Base-by-base conservation (phyloP, 306 rosid species). In the Coriaria nepalensis region DNA sequence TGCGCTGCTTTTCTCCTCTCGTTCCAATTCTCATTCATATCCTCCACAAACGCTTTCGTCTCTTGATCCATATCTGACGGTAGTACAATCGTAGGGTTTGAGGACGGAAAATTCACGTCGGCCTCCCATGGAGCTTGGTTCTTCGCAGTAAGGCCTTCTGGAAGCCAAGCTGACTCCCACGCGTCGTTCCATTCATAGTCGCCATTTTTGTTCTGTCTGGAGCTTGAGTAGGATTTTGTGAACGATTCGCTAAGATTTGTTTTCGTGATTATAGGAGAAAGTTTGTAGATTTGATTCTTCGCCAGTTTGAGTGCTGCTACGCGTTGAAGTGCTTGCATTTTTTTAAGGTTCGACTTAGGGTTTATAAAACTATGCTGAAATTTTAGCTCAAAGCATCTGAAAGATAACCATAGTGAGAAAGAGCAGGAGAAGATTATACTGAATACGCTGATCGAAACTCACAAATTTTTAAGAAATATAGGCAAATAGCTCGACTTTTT, bases 111-210 rank as follows among this genome's bases (percentile, higher is more conserved):
- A 57, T 71, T 81, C 38, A 79, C 87, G 46, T 81, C 97, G 10
- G 45, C 43, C 65, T 90, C 95, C 97, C 95, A 90, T 13, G 94
- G 87, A 10, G 92, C 76, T 14, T 77, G 73, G 33, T 57, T 37
- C 63, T 65, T 77, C 5, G 73, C 71, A 8, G 75, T 66, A 15
- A 81, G 64, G 46, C 84, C 95, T 48, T 80, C 92, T 10, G 97
- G 97, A 0, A 90, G 68, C 97, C 97, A 90, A 35, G 97, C 90
- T 2, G 92, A 64, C 45, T 85, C 97, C 97, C 97, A 90, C 0
- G 97, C 79, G 20, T 79, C 85, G 33, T 90, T 90, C 97, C 95
- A 90, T 42, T 84, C 93, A 33, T 81, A 86, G 42, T 78, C 84
- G 63, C 74, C 83, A 38, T 65, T 63, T 57, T 49, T 20, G 29